Percentiles rank a stretch among this genome's conserved stretches.
Evolutionary conservation across 176 grass and related monocot genomes (phyloP).

Genomic region (Oryza australiensis): DNA sequence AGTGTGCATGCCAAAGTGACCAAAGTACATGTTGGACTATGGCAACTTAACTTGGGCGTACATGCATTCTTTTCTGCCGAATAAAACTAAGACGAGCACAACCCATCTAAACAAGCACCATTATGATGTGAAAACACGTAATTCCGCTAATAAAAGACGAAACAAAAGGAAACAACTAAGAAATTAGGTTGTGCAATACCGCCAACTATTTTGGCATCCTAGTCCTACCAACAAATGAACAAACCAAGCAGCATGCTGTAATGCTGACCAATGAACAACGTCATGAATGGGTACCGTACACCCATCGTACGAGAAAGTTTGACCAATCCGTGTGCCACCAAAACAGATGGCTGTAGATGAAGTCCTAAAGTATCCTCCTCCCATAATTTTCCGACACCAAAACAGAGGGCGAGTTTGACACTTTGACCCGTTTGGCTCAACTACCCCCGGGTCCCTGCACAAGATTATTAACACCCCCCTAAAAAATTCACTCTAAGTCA

Average conservation of each 20-base stretch:
- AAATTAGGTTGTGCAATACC: background rate
- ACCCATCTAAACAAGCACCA: background rate
- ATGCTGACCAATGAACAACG: slow-evolving; percentile 38
- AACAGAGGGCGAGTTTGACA: slow-evolving; percentile 43
- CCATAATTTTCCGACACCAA: slow-evolving; percentile 19
- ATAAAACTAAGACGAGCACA: background rate
- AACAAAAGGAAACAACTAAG: background rate
- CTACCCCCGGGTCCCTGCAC: background rate
- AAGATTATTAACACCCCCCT: background rate
- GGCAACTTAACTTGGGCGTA: background rate
- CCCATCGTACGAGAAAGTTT: slow-evolving; percentile 4
- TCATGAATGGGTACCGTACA: slow-evolving; percentile 28
- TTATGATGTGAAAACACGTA: background rate
- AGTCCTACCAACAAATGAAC: background rate
- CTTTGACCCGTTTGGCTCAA: slow-evolving; percentile 37
- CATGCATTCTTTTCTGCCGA: background rate
- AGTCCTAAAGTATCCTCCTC: slow-evolving; percentile 25
- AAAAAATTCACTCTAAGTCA: background rate
- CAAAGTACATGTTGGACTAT: background rate
- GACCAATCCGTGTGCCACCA: slow-evolving; percentile 19
- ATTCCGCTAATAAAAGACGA: background rate
- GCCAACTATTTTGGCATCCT: background rate
- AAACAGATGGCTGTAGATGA: slow-evolving; percentile 21
- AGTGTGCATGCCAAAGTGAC: background rate
- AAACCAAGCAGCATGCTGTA: slow-evolving; percentile 9